Conservation (phyloP, 495 filamentous ascomycete species). For the Penicillium robsamsonii region DNA sequence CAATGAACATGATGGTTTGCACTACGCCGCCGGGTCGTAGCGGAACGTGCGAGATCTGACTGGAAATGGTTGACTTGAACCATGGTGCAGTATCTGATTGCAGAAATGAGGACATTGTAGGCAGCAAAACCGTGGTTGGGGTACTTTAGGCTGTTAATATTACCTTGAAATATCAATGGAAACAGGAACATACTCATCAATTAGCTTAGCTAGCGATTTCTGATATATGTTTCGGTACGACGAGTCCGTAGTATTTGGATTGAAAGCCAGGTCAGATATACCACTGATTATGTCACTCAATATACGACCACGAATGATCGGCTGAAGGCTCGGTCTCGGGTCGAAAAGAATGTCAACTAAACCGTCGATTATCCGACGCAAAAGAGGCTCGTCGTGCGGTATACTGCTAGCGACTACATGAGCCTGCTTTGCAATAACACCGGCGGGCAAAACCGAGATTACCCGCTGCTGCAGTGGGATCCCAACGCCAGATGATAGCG, state of each 20-base stretch:
- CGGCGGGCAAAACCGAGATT: conserved; percentile 48
- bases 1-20: conserved; percentile 68
- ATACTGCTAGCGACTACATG: conserved; percentile 13
- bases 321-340: conserved; percentile 37
- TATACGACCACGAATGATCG: conserved; percentile 42
- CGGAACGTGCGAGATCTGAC: conserved; percentile 58
- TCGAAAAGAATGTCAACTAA: conserved; percentile 36
- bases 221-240: conserved; percentile 26
- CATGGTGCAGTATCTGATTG: conserved; percentile 45
- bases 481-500: conserved; percentile 51
- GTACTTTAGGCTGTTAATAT: conserved; percentile 35
- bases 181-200: conserved; percentile 41
- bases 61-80: conserved; percentile 50
- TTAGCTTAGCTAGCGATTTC: conserved; percentile 32
- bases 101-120: conserved; percentile 47
- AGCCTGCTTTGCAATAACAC: conserved; percentile 44
- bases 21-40: conserved; percentile 64
- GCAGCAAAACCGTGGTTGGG: conserved; percentile 42
- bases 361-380: conserved; percentile 29
- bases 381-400: conserved; percentile 33
- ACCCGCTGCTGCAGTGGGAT: conserved; percentile 55
- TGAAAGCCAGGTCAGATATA: conserved; percentile 40
- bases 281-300: conserved; percentile 47
- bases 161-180: background rate
- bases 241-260: conserved; percentile 26